Percentiles rank a stretch among this genome's conserved stretches.
phyloP scores from a whole-genome alignment of 176 grass and related monocot genomes.

The Hordeum vulgare region DNA sequence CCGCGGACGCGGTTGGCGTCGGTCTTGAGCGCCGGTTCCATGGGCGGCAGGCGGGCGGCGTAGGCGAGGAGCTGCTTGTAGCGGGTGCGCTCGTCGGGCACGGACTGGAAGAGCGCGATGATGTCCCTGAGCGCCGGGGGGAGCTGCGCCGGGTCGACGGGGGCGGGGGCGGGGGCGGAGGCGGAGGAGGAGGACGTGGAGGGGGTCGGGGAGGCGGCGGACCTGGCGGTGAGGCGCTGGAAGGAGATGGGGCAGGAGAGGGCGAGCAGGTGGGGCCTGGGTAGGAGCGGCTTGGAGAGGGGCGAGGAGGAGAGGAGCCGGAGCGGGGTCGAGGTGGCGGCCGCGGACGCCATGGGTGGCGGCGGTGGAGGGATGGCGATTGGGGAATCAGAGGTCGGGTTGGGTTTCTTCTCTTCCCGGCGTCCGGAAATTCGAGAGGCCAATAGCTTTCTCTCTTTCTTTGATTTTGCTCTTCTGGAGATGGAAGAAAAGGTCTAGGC shows the following conservation, averaged over 20 bases:
- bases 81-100: constrained; percentile 57
- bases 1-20: constrained; percentile 71
- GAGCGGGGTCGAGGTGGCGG: neutral
- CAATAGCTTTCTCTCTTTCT: neutral
- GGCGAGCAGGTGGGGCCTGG: constrained; percentile 35
- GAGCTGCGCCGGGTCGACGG: constrained; percentile 38
- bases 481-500: neutral
- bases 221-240: constrained; percentile 47
- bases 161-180: neutral
- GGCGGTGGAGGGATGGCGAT: neutral
- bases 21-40: constrained; percentile 62
- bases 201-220: constrained; percentile 27
- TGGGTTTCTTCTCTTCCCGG: neutral
- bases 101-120: constrained; percentile 71
- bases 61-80: constrained; percentile 97
- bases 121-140: constrained; percentile 66
- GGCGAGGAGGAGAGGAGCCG: constrained; percentile 18
- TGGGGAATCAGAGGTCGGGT: neutral
- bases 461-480: neutral
- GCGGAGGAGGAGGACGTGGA: constrained; percentile 6
- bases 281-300: constrained; percentile 10
- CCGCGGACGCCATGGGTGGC: constrained; percentile 21
- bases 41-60: constrained; percentile 56
- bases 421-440: neutral
- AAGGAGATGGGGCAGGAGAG: constrained; percentile 62